These are phyloP conservation scores for Triticum dicoccoides DNA, from an alignment of 176 grass and related monocot genomes.

Conservation along the genomic window DNA sequence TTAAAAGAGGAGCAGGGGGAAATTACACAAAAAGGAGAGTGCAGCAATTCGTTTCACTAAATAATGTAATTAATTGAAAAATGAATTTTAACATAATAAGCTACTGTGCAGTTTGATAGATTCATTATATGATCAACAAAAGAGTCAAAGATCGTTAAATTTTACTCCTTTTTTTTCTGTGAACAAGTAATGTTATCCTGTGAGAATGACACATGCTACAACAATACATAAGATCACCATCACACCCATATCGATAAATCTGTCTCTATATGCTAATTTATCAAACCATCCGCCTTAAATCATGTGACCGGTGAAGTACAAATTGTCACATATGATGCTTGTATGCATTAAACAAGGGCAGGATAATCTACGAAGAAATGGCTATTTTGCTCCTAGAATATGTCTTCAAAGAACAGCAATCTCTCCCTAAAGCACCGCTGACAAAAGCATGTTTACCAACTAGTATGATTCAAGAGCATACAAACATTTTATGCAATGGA, in stretches of 20 bases:
- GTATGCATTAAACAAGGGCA: background rate
- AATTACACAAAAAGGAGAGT: constrained; percentile 4
- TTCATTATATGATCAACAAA: constrained; percentile 11
- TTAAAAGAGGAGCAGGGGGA: background rate
- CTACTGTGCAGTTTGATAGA: background rate
- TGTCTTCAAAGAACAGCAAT: background rate
- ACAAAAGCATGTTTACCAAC: background rate
- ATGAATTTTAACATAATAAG: background rate
- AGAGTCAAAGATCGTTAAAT: background rate
- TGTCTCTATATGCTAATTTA: constrained; percentile 13
- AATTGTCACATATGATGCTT: background rate
- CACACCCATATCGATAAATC: background rate
- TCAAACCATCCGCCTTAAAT: constrained; percentile 3
- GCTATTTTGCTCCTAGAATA: background rate
- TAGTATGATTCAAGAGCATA: constrained; percentile 9
- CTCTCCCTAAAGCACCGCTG: background rate
- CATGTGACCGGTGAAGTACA: background rate
- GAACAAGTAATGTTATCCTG: background rate
- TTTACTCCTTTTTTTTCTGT: background rate
- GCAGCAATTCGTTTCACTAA: background rate
- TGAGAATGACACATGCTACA: constrained; percentile 3
- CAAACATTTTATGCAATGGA: background rate
- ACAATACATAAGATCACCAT: background rate
- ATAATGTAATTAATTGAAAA: constrained; percentile 15
- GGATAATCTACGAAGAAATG: background rate